Percentiles rank a stretch among this genome's conserved stretches.
These are phyloP conservation scores for Handroanthus guayacan DNA, from an alignment of 257 asterid genomes.

Conservation along the genomic window DNA sequence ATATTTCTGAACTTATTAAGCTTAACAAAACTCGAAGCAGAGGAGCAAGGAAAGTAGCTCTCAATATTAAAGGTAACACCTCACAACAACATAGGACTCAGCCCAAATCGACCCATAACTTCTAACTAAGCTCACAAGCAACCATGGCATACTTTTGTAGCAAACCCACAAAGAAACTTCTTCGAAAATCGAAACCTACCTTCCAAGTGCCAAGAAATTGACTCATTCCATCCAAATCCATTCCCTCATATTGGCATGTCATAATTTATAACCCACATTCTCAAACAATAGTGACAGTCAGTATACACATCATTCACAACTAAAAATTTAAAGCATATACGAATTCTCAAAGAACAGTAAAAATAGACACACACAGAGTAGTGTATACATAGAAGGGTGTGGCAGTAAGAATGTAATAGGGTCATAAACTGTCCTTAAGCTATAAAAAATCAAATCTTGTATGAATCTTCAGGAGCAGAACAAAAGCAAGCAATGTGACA, in stretches of 20 bases:
- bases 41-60: background rate
- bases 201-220: background rate
- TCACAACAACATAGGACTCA: conserved; percentile 4
- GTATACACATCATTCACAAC: conserved; percentile 3
- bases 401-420: background rate
- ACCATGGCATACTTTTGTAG: background rate
- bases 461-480: conserved; percentile 29
- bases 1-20: too few relatives aligned
- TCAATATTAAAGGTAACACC: conserved; percentile 14
- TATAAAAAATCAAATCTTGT: background rate
- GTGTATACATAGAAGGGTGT: background rate
- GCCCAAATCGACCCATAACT: background rate
- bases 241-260: background rate
- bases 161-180: conserved; percentile 9
- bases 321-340: background rate
- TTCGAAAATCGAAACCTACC: background rate
- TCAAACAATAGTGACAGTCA: background rate
- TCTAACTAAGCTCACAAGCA: background rate
- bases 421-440: background rate
- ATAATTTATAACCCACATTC: background rate
- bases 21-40: too few relatives aligned
- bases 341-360: background rate
- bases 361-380: background rate
- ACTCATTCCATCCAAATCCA: background rate
- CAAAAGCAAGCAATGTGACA: background rate